phyloP scores from a whole-genome alignment of 805 yeast species.

The Saccharomyces kudriavzevii region DNA sequence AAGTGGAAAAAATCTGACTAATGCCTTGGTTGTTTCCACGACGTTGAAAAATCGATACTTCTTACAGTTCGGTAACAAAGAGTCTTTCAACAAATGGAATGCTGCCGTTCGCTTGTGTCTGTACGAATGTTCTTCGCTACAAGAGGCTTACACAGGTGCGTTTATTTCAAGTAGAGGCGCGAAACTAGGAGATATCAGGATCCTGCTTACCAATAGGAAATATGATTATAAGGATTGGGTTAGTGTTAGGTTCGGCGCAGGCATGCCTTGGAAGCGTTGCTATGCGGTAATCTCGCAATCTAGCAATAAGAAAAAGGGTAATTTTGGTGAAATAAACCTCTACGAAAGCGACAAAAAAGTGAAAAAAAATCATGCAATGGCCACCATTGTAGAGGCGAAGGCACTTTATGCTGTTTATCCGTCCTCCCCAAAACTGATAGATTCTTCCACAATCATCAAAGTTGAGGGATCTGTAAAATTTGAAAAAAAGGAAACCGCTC shows the following conservation, averaged over 20 bases:
- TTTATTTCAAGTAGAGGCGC: constrained; percentile 87
- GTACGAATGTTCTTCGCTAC: constrained; percentile 74
- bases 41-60: constrained; percentile 84
- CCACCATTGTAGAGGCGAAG: constrained; percentile 60
- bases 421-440: constrained; percentile 69
- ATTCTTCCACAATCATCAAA: constrained; percentile 81
- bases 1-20: constrained; percentile 43
- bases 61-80: constrained; percentile 63
- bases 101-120: constrained; percentile 73
- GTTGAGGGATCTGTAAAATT: constrained; percentile 74
- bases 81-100: constrained; percentile 67
- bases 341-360: constrained; percentile 71
- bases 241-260: constrained; percentile 88
- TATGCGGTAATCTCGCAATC: constrained; percentile 82
- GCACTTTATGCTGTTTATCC: constrained; percentile 91
- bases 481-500: constrained; percentile 41
- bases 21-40: constrained; percentile 83
- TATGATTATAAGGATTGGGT: constrained; percentile 91
- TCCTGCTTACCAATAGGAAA: constrained; percentile 76
- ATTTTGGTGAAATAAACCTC: constrained; percentile 63
- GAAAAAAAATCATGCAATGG: constrained; percentile 68
- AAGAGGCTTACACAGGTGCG: constrained; percentile 96
- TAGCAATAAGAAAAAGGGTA: constrained; percentile 34
- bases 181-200: constrained; percentile 74
- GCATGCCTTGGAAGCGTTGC: constrained; percentile 96